These are phyloP conservation scores for Paecilomyces dactylethromorphus DNA, from an alignment of 2,329 filamentous ascomycete genomes.

Conservation along the genomic window DNA sequence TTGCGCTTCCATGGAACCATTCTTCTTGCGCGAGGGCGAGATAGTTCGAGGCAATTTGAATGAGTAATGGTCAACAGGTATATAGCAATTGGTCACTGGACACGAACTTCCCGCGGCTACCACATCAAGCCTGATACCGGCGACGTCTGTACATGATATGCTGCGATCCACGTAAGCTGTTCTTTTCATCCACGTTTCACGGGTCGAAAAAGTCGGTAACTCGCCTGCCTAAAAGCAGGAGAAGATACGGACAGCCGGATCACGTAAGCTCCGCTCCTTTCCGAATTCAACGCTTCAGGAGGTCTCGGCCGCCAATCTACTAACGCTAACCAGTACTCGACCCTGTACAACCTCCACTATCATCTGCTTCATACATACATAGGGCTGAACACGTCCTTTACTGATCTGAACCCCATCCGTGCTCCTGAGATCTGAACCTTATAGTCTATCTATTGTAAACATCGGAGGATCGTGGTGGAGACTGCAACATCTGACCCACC, in stretches of 20 bases:
- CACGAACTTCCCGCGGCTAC: neutral
- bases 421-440: too few species aligned
- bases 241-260: neutral
- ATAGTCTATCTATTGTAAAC: too few species aligned
- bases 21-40: neutral
- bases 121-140: neutral
- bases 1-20: slow-evolving; percentile 18
- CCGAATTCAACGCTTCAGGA: neutral
- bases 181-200: neutral
- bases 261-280: neutral
- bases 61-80: neutral
- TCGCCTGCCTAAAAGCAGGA: neutral
- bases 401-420: too few species aligned
- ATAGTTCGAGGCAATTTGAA: slow-evolving; percentile 13
- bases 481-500: too few species aligned
- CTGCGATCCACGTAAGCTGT: neutral
- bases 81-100: neutral
- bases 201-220: neutral
- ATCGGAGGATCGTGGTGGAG: too few species aligned
- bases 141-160: neutral
- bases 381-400: too few species aligned
- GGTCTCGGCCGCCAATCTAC: neutral
- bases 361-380: too few species aligned
- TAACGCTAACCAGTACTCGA: neutral
- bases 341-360: too few species aligned